A percentile compares a stretch with the other conserved stretches of the same genome.
Conservation (phyloP, 148 eudicot species). For the Fallopia convolvulus region DNA sequence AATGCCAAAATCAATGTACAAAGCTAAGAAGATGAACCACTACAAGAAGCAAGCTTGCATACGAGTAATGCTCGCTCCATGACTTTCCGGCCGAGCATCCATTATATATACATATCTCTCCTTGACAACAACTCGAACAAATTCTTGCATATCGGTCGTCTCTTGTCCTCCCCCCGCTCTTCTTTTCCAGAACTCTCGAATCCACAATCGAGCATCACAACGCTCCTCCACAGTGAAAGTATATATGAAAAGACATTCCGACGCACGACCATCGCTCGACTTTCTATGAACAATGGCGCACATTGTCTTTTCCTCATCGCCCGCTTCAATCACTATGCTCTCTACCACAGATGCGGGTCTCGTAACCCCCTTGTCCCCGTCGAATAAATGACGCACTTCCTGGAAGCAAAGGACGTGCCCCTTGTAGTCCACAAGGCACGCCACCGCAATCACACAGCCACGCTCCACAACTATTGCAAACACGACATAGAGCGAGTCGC, state of each 20-base stretch:
- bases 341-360: not conserved
- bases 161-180: not conserved
- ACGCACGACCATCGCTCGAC: not conserved
- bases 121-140: not conserved
- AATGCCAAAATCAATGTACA: too few species aligned
- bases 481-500: not conserved
- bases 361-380: not conserved
- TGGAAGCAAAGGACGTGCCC: not conserved
- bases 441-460: not conserved
- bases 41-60: constrained; percentile 1
- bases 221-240: not conserved
- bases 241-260: not conserved
- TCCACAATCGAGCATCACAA: not conserved
- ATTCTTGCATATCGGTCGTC: not conserved
- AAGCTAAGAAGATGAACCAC: not conserved
- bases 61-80: not conserved
- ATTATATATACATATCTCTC: not conserved
- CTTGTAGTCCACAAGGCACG: not conserved
- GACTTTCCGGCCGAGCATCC: not conserved
- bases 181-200: not conserved
- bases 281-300: not conserved
- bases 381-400: not conserved
- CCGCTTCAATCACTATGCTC: not conserved
- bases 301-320: not conserved
- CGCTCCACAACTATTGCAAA: not conserved